Evolutionary conservation across 495 filamentous ascomycete genomes (phyloP).

Genomic region (Podospora pseudocomata): DNA sequence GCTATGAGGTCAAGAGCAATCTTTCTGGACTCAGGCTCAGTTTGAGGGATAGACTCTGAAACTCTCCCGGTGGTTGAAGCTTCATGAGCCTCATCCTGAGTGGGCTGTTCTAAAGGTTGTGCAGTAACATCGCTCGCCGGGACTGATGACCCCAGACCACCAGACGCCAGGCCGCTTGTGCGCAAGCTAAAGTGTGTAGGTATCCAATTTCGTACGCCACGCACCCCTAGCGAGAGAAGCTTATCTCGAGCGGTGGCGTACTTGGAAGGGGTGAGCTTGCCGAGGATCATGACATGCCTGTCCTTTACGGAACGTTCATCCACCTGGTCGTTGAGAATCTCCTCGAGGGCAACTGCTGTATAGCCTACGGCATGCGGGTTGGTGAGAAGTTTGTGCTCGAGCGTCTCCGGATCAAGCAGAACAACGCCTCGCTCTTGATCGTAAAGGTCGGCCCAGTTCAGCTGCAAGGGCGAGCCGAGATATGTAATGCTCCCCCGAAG

Average conservation of each 20-base stretch:
- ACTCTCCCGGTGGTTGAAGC: too few relatives aligned
- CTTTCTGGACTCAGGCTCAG: not conserved
- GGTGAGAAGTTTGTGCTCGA: conserved; percentile 25
- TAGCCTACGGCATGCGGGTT: conserved; percentile 32
- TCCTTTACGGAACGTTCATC: conserved; percentile 15
- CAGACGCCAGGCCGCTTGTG: too few relatives aligned
- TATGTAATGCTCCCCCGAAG: conserved; percentile 22
- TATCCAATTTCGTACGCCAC: too few relatives aligned
- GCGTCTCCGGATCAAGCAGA: conserved; percentile 30
- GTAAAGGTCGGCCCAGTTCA: conserved; percentile 32
- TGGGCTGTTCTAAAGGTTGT: conserved; percentile 9
- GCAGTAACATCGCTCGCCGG: conserved; percentile 22
- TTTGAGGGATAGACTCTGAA: not conserved
- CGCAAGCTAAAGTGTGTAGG: too few relatives aligned
- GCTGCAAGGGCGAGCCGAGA: conserved; percentile 30
- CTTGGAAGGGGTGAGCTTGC: conserved; percentile 23
- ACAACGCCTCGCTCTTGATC: conserved; percentile 29
- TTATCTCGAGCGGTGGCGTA: conserved; percentile 29
- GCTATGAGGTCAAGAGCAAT: not conserved
- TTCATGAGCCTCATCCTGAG: not conserved
- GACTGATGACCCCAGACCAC: too few relatives aligned
- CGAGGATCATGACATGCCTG: conserved; percentile 33
- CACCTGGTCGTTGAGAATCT: conserved; percentile 22
- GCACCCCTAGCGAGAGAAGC: conserved; percentile 27
- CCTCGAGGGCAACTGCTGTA: conserved; percentile 17